Evolutionary conservation across 2,329 filamentous ascomycete genomes (phyloP), one percentile per base, ranked within the genome.

Genomic region (Phaeosphaeria sp.): DNA sequence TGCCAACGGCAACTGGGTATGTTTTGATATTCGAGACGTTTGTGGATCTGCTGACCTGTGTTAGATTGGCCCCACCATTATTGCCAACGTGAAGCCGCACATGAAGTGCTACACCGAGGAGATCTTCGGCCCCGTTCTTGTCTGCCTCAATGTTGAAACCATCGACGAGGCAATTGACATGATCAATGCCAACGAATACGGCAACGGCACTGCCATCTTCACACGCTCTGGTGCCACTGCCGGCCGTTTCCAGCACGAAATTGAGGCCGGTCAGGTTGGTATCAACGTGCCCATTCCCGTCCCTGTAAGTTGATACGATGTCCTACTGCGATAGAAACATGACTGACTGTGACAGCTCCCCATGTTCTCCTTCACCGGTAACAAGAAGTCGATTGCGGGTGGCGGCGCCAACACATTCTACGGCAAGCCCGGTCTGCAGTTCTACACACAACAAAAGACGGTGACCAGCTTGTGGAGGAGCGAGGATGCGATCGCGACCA

Each of bases 391-490:
- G 72, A 84, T 98, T 56, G 95, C 95, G 0, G 95, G 94, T 53
- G 93, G 93, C 51, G 94, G 95, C 60, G 91, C 91, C 39, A 96
- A 87, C 81, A 96, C 93, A 17, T 98, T 99, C 77, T 99, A 99
- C 80, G 95, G 95, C 66, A 91, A 91, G 79, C 92, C 93, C 0
- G 95, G 94, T 22, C 80, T 99, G 75, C 89, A 91, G 75, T 99
- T 99, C 77, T 98, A 96, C 80, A 99, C 95, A 2, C 95, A 98
- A 81, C 86, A 91, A 74, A 98, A 99, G 91, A 99, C 95, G 2
- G 95, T 99, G 49, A 99, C 95, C 52, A 90, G 92, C 66, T 81
- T 96, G 76, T 99, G 95, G 95, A 87, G 88, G 73, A 88, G 86
- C 60, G 88, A 93, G 72, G 93, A 97, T 80, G 93, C 92, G 0